Evolutionary conservation across 441 rosid species (phyloP), one percentile per base, ranked within the genome.

Genomic region (Populus hybrid): DNA sequence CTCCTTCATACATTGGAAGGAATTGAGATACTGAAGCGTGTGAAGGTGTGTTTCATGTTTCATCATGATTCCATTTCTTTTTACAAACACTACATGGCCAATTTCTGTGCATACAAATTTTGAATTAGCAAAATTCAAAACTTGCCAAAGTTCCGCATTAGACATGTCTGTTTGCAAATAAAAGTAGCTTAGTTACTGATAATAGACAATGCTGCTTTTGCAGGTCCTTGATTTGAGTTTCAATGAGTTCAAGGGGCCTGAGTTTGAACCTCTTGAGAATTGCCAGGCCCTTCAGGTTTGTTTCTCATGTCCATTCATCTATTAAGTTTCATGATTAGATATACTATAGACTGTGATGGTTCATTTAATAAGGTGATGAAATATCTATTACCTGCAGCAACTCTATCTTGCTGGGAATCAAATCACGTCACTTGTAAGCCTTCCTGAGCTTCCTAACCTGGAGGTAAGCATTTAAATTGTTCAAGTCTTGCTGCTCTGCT

Each of bases 181-280:
- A 75, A 74, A 64, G 26, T 5, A 42, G 40, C 1, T 70, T 70
- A 72, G 66, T 67, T 67, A 71, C 35, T 73, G 50, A 81, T 79
- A 72, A 81, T 79, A 72, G 61, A 32, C 6, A 28, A 6, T 67
- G 59, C 61, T 79, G 6, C 75, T 75, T 88, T n/a, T 82, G 67
- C 86, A 94, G 99, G 99, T 96, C 84, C 92, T 96, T 78, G 99
- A 96, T 88, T 88, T 96, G 91, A 94, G 99, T 86, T 96, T 94
- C 87, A 96, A 94, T 89, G 99, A 96, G 83, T 96, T 96, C 84
- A 96, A 94, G 87, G 99, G 99, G 76, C 98, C 99, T 71, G 98
- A 92, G 70, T 96, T 96, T 88, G 99, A 96, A 80, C 99, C 99
- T 75, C 97, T 96, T 50, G 96, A 83, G 83, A 92, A 91, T 86